phyloP scores from a whole-genome alignment of 306 rosid genomes.

The Mimosa pudica region DNA sequence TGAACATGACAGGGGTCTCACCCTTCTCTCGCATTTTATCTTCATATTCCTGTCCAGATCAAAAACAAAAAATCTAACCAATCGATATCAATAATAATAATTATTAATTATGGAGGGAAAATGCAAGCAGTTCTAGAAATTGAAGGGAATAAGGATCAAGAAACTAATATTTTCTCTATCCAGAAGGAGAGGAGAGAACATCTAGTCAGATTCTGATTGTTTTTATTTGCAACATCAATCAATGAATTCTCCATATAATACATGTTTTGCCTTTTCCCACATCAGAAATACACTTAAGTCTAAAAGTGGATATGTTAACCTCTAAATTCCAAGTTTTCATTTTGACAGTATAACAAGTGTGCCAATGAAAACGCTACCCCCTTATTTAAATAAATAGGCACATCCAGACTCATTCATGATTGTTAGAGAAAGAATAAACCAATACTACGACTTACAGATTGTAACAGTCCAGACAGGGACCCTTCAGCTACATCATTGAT shows the following conservation, averaged over 20 bases:
- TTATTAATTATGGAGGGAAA: constrained; percentile 2
- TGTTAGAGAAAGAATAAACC: constrained; percentile 32
- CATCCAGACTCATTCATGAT: constrained; percentile 15
- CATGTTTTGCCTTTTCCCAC: constrained; percentile 18
- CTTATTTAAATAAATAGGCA: background rate
- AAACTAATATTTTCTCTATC: background rate
- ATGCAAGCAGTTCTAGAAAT: constrained; percentile 31
- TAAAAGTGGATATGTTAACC: constrained; percentile 7
- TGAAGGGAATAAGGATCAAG: background rate
- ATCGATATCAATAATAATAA: background rate
- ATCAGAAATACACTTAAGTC: constrained; percentile 9
- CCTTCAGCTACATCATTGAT: background rate
- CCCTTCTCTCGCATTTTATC: constrained; percentile 94
- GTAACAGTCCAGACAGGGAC: constrained; percentile 17
- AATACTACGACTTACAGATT: constrained; percentile 31
- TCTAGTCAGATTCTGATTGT: constrained; percentile 26
- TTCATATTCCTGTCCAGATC: constrained; percentile 77
- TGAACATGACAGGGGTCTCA: constrained; percentile 96
- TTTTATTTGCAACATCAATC: constrained; percentile 12
- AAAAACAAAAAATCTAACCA: constrained; percentile 32
- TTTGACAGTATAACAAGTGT: background rate
- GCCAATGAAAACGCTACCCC: background rate
- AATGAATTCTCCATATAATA: constrained; percentile 4
- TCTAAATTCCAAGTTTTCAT: constrained; percentile 20
- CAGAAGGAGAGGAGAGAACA: constrained; percentile 1